Percentiles rank a stretch among this genome's conserved stretches.
These are phyloP conservation scores for Prinsepia uniflora DNA, from an alignment of 306 rosid genomes.

Conservation along the genomic window DNA sequence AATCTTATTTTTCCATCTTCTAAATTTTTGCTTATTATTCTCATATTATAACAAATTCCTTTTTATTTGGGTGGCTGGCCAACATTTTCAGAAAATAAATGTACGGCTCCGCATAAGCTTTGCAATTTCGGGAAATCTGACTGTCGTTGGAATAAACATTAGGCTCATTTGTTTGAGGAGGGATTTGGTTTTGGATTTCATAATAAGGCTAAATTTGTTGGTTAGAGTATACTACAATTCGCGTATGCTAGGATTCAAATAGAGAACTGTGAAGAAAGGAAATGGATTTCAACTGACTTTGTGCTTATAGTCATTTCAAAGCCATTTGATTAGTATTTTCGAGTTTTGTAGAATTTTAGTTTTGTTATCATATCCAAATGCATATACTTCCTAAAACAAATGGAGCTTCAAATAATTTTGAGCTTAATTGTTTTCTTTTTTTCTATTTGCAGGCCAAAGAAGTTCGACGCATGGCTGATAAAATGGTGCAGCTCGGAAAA, in stretches of 20 bases:
- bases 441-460: conserved; percentile 68
- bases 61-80: background rate
- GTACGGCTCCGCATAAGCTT: background rate
- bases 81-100: background rate
- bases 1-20: background rate
- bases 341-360: no score
- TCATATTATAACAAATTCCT: background rate
- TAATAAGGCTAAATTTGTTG: no score
- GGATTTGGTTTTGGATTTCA: no score
- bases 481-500: conserved; percentile 91
- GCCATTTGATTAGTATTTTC: no score
- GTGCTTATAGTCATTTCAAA: no score
- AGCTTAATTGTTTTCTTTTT: background rate
- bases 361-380: no score
- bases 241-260: no score
- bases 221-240: no score
- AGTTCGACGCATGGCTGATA: conserved; percentile 82
- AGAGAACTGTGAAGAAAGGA: no score
- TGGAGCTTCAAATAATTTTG: background rate
- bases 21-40: background rate
- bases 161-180: no score
- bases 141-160: background rate
- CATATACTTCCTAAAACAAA: no score
- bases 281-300: no score
- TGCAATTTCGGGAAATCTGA: background rate